Evolutionary conservation across 1,284 basidiomycete species (phyloP), one percentile per base, ranked within the genome.

Genomic region (Ceratobasidium sp.): DNA sequence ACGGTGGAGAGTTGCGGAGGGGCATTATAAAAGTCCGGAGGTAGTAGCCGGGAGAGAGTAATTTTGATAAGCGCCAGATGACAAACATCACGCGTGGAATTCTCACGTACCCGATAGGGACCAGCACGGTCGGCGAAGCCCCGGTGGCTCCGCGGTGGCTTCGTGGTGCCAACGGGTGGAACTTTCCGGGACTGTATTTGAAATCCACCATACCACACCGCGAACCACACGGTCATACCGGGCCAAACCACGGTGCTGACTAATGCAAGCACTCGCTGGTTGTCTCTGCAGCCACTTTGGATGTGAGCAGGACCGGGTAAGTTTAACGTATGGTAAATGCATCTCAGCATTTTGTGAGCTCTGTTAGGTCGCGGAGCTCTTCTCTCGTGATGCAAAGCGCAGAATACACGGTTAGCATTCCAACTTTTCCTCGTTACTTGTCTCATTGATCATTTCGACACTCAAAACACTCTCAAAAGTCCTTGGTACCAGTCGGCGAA

Each of bases 81-180:
- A 29, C 25, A 29, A 29, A 29, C 25, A 29, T 29, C 25, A 29
- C 25, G 25, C 25, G 25, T 29, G 25, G 25, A 29, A 29, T 29
- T 29, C 25, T 29, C 25, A 29, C 25, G 25, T 29, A 29, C 25
- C 25, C 25, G 25, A 29, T 59, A 59, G 57, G 57, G 57, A 59
- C 32, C 57, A 37, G 17, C 57, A 17, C 7, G 32, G 57, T 59
- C 0, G 11, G 19, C 57, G 32, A 59, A 59, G 57, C 17, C 57
- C 57, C 29, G 57, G 57, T 37, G 57, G 57, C 34, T 37, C 57
- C 22, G 17, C 13, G 57, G 57, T 59, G 57, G 57, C 57, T 59
- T 32, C 57, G 57, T 59, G 57, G 57, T 59, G 1, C 2, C 32
- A 59, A 8, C 0, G 17, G 29, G 32, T 59, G 57, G 57, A 37